These are phyloP conservation scores for Adenanthera pavonina DNA, from an alignment of 306 rosid species.

Conservation along the genomic window DNA sequence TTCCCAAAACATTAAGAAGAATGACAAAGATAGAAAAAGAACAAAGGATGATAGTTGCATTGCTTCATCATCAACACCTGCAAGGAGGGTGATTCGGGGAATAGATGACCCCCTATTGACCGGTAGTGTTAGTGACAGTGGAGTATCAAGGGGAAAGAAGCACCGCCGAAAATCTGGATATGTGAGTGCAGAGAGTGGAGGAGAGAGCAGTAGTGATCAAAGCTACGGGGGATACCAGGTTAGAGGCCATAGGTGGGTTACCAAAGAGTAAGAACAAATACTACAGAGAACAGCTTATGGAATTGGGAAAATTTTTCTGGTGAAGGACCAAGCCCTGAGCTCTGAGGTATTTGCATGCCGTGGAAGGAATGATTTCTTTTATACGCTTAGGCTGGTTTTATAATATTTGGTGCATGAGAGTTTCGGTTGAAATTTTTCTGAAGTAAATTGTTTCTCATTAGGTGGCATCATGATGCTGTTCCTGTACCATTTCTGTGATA, in stretches of 20 bases:
- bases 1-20: slow-evolving; percentile 87
- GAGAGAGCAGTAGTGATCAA: slow-evolving; percentile 94
- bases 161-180: slow-evolving; percentile 79
- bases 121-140: slow-evolving; percentile 90
- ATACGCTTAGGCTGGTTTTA: slow-evolving; percentile 30
- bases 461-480: slow-evolving; percentile 33
- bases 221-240: slow-evolving; percentile 76
- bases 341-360: slow-evolving; percentile 27
- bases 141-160: slow-evolving; percentile 71
- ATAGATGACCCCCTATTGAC: slow-evolving; percentile 91
- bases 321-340: slow-evolving; percentile 28
- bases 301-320: slow-evolving; percentile 24
- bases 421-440: slow-evolving; percentile 16
- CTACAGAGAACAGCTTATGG: slow-evolving; percentile 32
- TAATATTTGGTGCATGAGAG: slow-evolving; percentile 32
- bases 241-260: slow-evolving; percentile 89
- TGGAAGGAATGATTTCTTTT: slow-evolving; percentile 33
- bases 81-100: slow-evolving; percentile 83
- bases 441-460: slow-evolving; percentile 24
- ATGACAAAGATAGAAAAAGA: slow-evolving; percentile 82
- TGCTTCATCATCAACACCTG: slow-evolving; percentile 55
- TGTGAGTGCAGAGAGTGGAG: slow-evolving; percentile 92
- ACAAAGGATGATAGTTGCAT: slow-evolving; percentile 87
- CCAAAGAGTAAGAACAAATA: slow-evolving; percentile 66
- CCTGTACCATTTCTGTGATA: slow-evolving; percentile 28